Base-by-base conservation (phyloP, 1,139 yeast genomes). In the Saccharomyces hybrid region DNA sequence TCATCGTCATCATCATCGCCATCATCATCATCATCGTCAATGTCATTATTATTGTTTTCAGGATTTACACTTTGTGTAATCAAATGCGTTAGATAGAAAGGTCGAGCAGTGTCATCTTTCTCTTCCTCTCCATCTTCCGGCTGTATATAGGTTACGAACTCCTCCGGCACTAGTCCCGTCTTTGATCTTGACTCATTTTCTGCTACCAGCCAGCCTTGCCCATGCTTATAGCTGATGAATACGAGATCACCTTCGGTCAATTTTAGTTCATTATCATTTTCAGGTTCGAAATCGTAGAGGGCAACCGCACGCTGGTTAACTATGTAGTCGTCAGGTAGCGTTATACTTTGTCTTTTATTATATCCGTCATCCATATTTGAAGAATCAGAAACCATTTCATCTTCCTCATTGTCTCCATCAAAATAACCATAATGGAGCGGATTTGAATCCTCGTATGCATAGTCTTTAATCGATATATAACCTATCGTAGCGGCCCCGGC, bases 171-270 rank as follows among this genome's bases (percentile, higher is more conserved):
- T 52, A 93, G 79, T 1, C 99, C 99, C 29, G 95, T 88, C 61
- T 61, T 61, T 2, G 68, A 64, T 38, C 65, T 60, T 26, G 56
- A 60, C 25, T 60, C 55, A 55, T 66, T 65, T 54, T 69, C 71
- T 0, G 98, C 98, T 51, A 93, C 98, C 5, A 95, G 77, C 99
- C 99, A 93, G 5, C 99, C 99, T 68, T 93, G 97, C 23, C 98
- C 98, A 68, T 93, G 96, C 58, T 96, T 80, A 69, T 91, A 91
- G 56, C 86, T 83, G 32, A 93, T 86, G 81, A 93, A 85, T 3
- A 95, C 82, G 20, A 82, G 71, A 70, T 93, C 98, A 44, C 96
- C 96, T 63, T 87, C 96, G 6, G 70, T 71, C 46, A 93, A 73
- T 13, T 80, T 82, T 52, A 91, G 82, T 65, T 93, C 99, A 68